phyloP scores from a whole-genome alignment of 305 asterid genomes.

The Solanum chacoense region DNA sequence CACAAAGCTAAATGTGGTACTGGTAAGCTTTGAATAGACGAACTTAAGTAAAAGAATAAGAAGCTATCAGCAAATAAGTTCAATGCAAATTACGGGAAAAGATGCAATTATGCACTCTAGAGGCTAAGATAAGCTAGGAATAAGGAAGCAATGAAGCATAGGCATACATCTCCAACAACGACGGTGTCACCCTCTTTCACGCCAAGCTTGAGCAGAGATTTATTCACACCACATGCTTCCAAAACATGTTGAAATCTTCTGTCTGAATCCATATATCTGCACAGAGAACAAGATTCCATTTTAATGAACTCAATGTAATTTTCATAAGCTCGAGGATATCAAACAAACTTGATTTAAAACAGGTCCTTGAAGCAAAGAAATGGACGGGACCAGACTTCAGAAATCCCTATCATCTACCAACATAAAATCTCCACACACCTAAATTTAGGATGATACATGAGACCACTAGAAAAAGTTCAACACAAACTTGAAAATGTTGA shows the following conservation, averaged over 20 bases:
- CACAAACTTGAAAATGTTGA: neutral
- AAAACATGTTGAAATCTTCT: slow-evolving; percentile 84
- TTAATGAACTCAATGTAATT: neutral
- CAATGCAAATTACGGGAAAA: neutral
- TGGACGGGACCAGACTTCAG: neutral
- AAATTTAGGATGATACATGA: neutral
- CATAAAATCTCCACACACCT: neutral
- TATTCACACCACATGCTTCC: slow-evolving; percentile 84
- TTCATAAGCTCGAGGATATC: neutral
- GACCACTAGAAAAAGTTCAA: neutral
- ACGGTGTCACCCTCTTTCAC: slow-evolving; percentile 91
- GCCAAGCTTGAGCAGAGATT: slow-evolving; percentile 69
- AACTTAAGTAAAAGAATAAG: neutral
- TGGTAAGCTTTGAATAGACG: neutral
- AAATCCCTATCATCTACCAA: neutral
- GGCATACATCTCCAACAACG: slow-evolving; percentile 64
- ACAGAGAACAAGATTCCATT: neutral
- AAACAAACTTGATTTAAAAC: neutral
- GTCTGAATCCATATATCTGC: slow-evolving; percentile 75
- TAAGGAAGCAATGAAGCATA: neutral
- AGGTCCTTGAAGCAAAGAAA: neutral
- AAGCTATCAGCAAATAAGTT: neutral
- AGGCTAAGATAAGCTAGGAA: neutral
- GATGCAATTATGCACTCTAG: neutral
- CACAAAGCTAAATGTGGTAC: neutral